These are phyloP conservation scores for Neurospora sp. DNA, from an alignment of 495 filamentous ascomycete species.

Conservation along the genomic window DNA sequence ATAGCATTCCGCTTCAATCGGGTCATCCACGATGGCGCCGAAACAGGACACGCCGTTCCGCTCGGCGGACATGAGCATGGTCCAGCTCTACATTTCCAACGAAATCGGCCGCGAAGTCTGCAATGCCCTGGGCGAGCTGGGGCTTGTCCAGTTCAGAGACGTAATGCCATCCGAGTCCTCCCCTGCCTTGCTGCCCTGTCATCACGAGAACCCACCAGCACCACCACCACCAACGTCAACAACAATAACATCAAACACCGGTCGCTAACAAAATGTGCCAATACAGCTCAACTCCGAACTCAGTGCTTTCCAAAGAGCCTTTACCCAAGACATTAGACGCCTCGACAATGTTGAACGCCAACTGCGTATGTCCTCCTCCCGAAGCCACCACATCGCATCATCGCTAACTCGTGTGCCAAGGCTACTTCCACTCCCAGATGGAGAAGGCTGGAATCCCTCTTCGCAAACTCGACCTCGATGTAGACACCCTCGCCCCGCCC, in stretches of 20 bases:
- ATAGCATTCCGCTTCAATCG: neutral
- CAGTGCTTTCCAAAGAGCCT: slow-evolving; percentile 91
- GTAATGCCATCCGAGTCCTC: slow-evolving; percentile 41
- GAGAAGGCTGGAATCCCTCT: slow-evolving; percentile 80
- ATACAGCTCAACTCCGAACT: slow-evolving; percentile 79
- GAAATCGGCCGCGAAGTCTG: slow-evolving; percentile 98
- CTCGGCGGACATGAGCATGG: slow-evolving; percentile 99
- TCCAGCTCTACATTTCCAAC: slow-evolving; percentile 97
- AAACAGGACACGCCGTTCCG: slow-evolving; percentile 91
- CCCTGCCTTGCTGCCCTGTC: neutral
- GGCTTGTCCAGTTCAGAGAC: slow-evolving; percentile 92
- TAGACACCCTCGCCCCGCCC: slow-evolving; percentile 73
- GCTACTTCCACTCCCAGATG: slow-evolving; percentile 91
- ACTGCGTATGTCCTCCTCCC: slow-evolving; percentile 55
- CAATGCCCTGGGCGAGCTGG: slow-evolving; percentile 90
- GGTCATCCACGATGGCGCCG: slow-evolving; percentile 38
- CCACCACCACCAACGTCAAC: neutral
- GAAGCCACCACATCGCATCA: neutral
- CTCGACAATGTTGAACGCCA: slow-evolving; percentile 98
- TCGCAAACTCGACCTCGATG: slow-evolving; percentile 74
- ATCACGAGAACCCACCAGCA: neutral
- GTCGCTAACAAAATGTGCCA: slow-evolving; percentile 12
- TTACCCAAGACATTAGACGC: slow-evolving; percentile 92
- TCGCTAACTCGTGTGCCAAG: slow-evolving; percentile 29
- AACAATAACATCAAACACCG: neutral